phyloP scores from a whole-genome alignment of 441 rosid genomes.

The Jatropha multifida region DNA sequence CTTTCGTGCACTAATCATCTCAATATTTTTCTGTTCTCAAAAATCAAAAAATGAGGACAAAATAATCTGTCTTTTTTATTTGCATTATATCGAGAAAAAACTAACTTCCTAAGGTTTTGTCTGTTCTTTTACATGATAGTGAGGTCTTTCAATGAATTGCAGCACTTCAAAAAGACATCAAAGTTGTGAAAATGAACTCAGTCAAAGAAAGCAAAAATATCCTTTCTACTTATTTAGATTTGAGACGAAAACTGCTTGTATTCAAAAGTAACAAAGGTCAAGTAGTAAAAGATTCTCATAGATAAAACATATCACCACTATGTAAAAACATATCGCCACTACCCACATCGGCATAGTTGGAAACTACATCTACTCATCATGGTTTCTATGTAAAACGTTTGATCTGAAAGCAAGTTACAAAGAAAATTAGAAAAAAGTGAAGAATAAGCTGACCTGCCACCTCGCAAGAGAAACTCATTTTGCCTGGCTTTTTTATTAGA shows the following conservation, averaged over 20 bases:
- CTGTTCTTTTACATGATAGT: neutral
- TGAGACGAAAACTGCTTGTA: neutral
- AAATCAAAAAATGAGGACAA: neutral
- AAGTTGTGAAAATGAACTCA: neutral
- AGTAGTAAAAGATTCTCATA: neutral
- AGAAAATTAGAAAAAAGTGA: constrained; percentile 1
- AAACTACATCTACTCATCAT: neutral
- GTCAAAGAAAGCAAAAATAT: neutral
- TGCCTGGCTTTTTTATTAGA: constrained; percentile 43
- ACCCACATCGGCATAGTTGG: neutral
- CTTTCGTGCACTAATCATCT: neutral
- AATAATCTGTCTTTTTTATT: neutral
- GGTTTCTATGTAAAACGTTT: neutral
- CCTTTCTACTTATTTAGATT: neutral
- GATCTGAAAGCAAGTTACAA: neutral
- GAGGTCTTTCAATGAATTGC: neutral
- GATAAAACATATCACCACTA: neutral
- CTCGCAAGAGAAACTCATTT: constrained; percentile 65
- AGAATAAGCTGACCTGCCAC: constrained; percentile 62
- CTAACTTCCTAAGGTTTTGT: neutral
- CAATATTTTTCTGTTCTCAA: neutral
- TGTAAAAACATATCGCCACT: neutral
- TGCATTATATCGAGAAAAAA: neutral
- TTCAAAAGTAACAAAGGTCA: neutral
- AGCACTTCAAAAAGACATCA: neutral